Evolutionary conservation across 768 basidiomycete genomes (phyloP), one percentile per base, ranked within the genome.

Genomic region (Suillus paluster): DNA sequence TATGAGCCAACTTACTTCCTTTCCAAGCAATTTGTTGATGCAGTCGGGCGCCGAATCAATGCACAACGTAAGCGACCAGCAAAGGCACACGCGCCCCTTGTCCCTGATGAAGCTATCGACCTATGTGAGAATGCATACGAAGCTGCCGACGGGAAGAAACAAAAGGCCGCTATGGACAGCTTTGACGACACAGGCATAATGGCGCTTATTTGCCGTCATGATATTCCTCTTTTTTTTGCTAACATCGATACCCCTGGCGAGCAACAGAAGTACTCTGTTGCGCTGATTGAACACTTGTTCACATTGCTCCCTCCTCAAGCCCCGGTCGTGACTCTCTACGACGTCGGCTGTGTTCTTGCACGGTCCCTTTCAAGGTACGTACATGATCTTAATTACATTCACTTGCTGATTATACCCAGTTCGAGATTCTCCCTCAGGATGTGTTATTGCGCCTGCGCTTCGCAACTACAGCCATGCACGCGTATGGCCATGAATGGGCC

Each of bases 191-290:
- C 66, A 4, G 77, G 80, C 0, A 57, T 78, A 36, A 80, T 81
- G 74, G 74, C 73, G 0, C 63, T 80, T 0, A 74, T 78, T 0
- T 81, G 79, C 61, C 60, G 72, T 0, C 79, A 80, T 45, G 74
- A 79, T 48, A 73, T 78, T 10, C 72, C 74, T 0, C 56, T 80
- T 2, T 38, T 76, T 33, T 60, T 79, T 3, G 74, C 75, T 19
- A 80, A 83, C 57, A 79, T 82, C 17, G 73, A 77, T 60, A 68
- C 77, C 0, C 70, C 77, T n/a, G 77, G 79, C 6, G 75, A 80
- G 56, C 66, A 78, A 59, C 76, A 80, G 58, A 73, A 79, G 4
- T 81, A 76, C 63, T 70, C 71, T n/a, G 66, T 81, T 3, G 67
- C 77, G 0, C 66, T 80, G 0, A 63, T 81, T 2, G 60, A 74